phyloP scores from a whole-genome alignment of 805 yeast genomes.

The Tetrapisispora arboricola region DNA sequence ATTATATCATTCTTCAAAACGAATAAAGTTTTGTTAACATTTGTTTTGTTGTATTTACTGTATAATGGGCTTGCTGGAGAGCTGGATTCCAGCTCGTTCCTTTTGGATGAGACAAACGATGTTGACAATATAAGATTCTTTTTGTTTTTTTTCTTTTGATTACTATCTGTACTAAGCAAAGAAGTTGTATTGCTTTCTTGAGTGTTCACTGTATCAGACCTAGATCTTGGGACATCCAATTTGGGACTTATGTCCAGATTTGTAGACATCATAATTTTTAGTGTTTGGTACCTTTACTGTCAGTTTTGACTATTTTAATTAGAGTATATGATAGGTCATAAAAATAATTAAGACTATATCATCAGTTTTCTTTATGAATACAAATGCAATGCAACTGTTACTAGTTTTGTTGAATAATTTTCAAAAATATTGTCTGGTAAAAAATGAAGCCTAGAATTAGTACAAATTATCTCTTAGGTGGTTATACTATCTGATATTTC shows the following conservation, averaged over 20 bases:
- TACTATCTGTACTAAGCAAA: conserved; percentile 1
- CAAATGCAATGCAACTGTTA: too few species aligned
- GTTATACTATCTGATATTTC: too few species aligned
- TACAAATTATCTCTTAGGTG: too few species aligned
- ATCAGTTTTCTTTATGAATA: too few species aligned
- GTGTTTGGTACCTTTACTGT: too few species aligned
- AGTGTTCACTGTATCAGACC: conserved; percentile 10
- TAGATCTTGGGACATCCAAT: conserved; percentile 6
- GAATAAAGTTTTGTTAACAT: conserved; percentile 14
- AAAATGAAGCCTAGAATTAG: too few species aligned
- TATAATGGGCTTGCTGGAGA: conserved; percentile 25
- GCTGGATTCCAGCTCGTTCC: conserved; percentile 14
- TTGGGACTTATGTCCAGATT: conserved; percentile 6
- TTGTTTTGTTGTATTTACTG: conserved; percentile 17
- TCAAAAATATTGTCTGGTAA: too few species aligned
- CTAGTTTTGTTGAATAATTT: too few species aligned
- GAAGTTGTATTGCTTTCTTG: conserved; percentile 4
- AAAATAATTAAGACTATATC: too few species aligned
- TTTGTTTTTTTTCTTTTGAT: conserved; percentile 11
- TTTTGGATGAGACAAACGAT: conserved; percentile 25
- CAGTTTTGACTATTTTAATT: too few species aligned
- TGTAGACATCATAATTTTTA: background rate
- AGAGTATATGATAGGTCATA: too few species aligned
- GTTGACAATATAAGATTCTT: conserved; percentile 27
- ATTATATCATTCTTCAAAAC: conserved; percentile 16